A percentile compares a stretch with the other conserved stretches of the same genome.
Conservation (phyloP, 495 filamentous ascomycete genomes). For the Friedmanniomyces endolithicus region DNA sequence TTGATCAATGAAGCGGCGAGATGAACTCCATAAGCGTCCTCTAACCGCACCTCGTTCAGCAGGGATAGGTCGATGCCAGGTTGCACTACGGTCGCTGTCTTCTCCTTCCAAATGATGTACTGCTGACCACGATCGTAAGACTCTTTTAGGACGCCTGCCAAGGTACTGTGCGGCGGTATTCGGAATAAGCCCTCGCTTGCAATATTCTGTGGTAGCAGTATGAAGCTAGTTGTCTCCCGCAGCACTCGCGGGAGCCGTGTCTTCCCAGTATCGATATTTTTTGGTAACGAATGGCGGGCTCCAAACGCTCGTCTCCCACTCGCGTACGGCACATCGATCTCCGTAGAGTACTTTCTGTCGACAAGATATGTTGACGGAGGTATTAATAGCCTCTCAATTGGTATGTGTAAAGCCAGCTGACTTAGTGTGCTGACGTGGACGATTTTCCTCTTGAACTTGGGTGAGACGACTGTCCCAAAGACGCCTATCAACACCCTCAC, state of each 20-base stretch:
- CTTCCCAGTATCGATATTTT: conserved; percentile 24
- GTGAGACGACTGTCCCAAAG: conserved; percentile 43
- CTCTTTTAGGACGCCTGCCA: conserved; percentile 39
- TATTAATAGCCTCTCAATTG: conserved; percentile 39
- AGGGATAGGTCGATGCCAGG: conserved; percentile 22
- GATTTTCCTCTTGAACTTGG: conserved; percentile 47
- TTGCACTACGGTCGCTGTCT: conserved; percentile 21
- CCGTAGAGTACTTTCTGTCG: conserved; percentile 36
- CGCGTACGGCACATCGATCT: conserved; percentile 39
- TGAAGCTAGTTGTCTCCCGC: conserved; percentile 40
- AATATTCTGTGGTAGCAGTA: conserved; percentile 35
- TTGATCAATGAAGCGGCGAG: conserved; percentile 42
- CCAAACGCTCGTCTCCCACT: conserved; percentile 36
- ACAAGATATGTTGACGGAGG: conserved; percentile 42
- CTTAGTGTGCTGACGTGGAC: conserved; percentile 40
- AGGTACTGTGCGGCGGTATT: conserved; percentile 35
- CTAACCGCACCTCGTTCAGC: conserved; percentile 32
- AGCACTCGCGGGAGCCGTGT: conserved; percentile 39
- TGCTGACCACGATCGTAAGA: conserved; percentile 43
- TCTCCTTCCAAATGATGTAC: conserved; percentile 40
- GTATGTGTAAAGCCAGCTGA: conserved; percentile 36
- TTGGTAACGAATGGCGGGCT: conserved; percentile 34
- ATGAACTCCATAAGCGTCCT: conserved; percentile 40
- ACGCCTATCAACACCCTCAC: conserved; percentile 44
- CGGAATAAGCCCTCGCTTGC: conserved; percentile 41